Conservation (phyloP, 495 filamentous ascomycete species). For the Aspergillus leporis region DNA sequence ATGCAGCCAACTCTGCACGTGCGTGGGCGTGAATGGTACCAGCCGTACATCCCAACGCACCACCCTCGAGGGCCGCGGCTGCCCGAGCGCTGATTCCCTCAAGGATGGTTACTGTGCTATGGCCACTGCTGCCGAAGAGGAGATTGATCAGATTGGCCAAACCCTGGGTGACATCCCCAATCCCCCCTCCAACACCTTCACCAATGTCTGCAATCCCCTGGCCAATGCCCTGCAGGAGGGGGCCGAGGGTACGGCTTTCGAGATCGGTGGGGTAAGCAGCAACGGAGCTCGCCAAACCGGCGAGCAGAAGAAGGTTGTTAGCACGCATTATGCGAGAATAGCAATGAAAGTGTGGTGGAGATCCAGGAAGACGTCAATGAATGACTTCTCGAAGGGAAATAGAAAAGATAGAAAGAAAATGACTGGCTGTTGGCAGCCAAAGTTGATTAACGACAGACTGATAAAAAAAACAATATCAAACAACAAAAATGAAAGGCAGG, state of each 20-base stretch:
- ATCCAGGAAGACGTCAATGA: constrained; percentile 19
- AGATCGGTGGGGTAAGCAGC: constrained; percentile 37
- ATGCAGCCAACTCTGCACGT: constrained; percentile 35
- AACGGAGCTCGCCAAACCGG: constrained; percentile 38
- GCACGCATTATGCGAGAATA: constrained; percentile 38
- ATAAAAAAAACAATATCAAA: constrained; percentile 17
- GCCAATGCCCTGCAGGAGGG: constrained; percentile 13
- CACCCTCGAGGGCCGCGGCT: constrained; percentile 42
- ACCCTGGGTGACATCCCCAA: constrained; percentile 3
- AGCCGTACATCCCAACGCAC: constrained; percentile 41
- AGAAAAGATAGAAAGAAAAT: constrained; percentile 20
- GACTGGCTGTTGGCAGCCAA: constrained; percentile 25
- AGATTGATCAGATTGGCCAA: constrained; percentile 21
- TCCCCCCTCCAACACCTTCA: constrained; percentile 13
- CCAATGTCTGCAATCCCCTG: constrained; percentile 12
- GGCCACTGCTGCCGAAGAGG: constrained; percentile 27
- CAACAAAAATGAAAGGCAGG: constrained; percentile 28
- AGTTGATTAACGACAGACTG: constrained; percentile 43
- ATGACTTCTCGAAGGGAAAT: constrained; percentile 16
- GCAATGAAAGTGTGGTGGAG: constrained; percentile 17
- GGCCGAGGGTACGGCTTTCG: constrained; percentile 33
- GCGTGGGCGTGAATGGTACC: constrained; percentile 30
- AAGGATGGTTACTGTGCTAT: constrained; percentile 25
- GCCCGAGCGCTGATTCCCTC: constrained; percentile 36
- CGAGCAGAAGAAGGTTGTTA: constrained; percentile 36